These are phyloP conservation scores for Monosporascus cannonballus DNA, from an alignment of 2,329 filamentous ascomycete genomes.

Conservation along the genomic window DNA sequence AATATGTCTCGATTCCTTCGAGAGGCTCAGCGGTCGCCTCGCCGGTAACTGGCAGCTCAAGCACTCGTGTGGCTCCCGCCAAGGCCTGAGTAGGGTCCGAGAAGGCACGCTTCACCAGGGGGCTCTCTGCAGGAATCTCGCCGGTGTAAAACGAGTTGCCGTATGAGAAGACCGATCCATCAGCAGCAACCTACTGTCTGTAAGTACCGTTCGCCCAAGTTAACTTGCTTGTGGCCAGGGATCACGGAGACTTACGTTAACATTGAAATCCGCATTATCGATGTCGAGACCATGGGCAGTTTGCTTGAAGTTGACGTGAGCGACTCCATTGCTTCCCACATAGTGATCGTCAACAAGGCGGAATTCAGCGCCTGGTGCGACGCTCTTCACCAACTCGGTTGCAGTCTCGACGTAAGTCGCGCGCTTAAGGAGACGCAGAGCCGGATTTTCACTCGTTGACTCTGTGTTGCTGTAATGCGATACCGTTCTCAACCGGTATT, in stretches of 20 bases:
- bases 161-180: slow-evolving; percentile 52
- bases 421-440: slow-evolving; percentile 22
- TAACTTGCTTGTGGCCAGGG: background rate
- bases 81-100: slow-evolving; percentile 38
- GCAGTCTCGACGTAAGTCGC: slow-evolving; percentile 37
- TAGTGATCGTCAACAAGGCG: slow-evolving; percentile 48
- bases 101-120: slow-evolving; percentile 34
- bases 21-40: slow-evolving; percentile 33
- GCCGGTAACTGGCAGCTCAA: slow-evolving; percentile 35
- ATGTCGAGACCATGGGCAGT: slow-evolving; percentile 52
- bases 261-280: slow-evolving; percentile 55
- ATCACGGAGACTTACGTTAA: slow-evolving; percentile 44
- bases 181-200: slow-evolving; percentile 34
- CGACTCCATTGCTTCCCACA: slow-evolving; percentile 46
- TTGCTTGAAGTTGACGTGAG: slow-evolving; percentile 55
- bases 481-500: slow-evolving; percentile 24
- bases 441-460: slow-evolving; percentile 14
- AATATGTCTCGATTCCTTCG: slow-evolving; percentile 31
- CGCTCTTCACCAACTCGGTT: slow-evolving; percentile 35
- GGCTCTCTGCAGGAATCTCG: slow-evolving; percentile 32
- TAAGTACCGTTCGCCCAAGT: slow-evolving; percentile 5
- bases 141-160: slow-evolving; percentile 44
- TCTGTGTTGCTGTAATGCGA: slow-evolving; percentile 25
- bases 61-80: slow-evolving; percentile 30
- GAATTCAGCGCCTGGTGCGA: slow-evolving; percentile 35